phyloP scores from a whole-genome alignment of 805 yeast genomes.

The Kluyveromyces nonfermentans region DNA sequence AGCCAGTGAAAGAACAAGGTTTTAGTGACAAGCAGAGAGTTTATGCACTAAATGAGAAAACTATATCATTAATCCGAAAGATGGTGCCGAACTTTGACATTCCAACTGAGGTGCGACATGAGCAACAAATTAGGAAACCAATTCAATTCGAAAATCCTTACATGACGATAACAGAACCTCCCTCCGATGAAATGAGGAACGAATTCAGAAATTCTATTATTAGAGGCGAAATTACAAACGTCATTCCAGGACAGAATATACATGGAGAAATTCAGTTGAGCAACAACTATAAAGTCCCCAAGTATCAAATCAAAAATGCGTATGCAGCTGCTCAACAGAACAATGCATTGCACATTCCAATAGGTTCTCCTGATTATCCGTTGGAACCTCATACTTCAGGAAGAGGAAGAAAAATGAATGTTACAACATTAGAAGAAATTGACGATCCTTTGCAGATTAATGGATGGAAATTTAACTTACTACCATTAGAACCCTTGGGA shows the following conservation, averaged over 20 bases:
- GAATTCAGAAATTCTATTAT: constrained; percentile 17
- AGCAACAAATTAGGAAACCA: neutral
- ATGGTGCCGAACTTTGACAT: constrained; percentile 15
- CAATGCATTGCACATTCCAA: constrained; percentile 22
- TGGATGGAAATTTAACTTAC: constrained; percentile 28
- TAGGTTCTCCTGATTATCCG: constrained; percentile 10
- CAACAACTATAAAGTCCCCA: constrained; percentile 25
- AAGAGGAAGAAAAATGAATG: neutral
- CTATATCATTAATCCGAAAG: constrained; percentile 7
- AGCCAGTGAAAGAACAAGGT: constrained; percentile 33
- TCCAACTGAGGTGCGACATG: neutral
- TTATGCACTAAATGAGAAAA: constrained; percentile 17
- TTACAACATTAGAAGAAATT: neutral
- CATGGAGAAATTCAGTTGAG: constrained; percentile 26
- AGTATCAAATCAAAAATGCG: constrained; percentile 27
- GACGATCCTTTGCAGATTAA: constrained; percentile 15
- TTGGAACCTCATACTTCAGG: constrained; percentile 1
- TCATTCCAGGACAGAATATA: constrained; percentile 26
- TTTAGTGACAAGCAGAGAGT: constrained; percentile 39
- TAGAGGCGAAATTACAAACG: constrained; percentile 16
- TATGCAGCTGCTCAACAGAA: constrained; percentile 22
- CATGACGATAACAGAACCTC: constrained; percentile 20
- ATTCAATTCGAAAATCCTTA: constrained; percentile 10
- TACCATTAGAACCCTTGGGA: constrained; percentile 19
- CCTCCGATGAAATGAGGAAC: constrained; percentile 17